Evolutionary conservation across 441 rosid genomes (phyloP), one percentile per base, ranked within the genome.

Genomic region (Erysimum pusillum): DNA sequence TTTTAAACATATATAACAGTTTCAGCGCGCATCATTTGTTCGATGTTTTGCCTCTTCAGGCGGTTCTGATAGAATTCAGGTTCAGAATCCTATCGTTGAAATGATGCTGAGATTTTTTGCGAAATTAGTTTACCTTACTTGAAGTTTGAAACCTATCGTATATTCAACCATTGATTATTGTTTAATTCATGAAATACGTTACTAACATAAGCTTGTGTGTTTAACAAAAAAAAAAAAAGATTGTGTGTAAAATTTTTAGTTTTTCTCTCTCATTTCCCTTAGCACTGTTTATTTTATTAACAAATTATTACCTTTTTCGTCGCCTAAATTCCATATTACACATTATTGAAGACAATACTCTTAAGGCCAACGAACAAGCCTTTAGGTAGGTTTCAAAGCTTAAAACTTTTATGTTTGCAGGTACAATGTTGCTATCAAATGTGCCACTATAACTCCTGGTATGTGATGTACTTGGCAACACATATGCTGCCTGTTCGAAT

Each of bases 381-480:
- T 14, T 3, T 71, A 17, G n/a, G n/a, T n/a, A n/a, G n/a, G n/a
- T 65, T 38, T 61, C 58, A 34, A n/a, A 22, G 41, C 36, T 67
- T 68, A 5, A 65, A 8, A 9, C 7, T 28, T 48, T 78, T 45
- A 52, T 35, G 12, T 17, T 38, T 83, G 62, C 85, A 95, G 99
- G 91, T 90, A 95, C 63, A 92, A 92, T 35, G 98, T 91, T 83
- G 99, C 98, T n/a, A 84, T 95, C 68, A 95, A 95, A 87, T 95
- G 99, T 78, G 99, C 99, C 54, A 95, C 98, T 48, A 90, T 92
- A 66, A 95, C 99, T 72, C 97, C 99, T 38, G 99, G 99, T 95
- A 69, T 69, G 90, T 77, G 64, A 69, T 70, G 66, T 70, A 22
- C 44, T 71, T 65, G 9, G 38, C 8, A 7, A 64, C 28, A 56